Conservation (phyloP, 768 basidiomycete species). For the Phylloporus rhodoxanthus region DNA sequence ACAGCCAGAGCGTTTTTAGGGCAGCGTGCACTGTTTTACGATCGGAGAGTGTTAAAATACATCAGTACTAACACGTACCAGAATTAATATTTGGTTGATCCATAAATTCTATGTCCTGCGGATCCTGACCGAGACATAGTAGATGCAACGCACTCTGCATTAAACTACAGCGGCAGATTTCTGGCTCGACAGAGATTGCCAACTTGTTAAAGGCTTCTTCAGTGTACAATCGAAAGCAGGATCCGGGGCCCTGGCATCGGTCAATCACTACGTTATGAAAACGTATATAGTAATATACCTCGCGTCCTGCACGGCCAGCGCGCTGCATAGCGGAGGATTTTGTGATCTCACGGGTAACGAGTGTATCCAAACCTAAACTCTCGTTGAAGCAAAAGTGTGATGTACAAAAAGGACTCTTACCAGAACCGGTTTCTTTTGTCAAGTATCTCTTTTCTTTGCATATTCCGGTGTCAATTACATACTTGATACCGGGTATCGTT, state of each 20-base stretch:
- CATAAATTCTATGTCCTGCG: slow-evolving; percentile 82
- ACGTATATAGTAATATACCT: slow-evolving; percentile 39
- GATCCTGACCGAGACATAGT: slow-evolving; percentile 74
- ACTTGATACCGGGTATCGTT: slow-evolving; percentile 92
- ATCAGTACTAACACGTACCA: slow-evolving; percentile 44
- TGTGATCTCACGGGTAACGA: slow-evolving; percentile 77
- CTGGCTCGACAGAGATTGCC: slow-evolving; percentile 67
- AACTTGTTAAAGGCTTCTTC: slow-evolving; percentile 69
- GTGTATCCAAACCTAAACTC: slow-evolving; percentile 73
- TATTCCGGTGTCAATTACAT: slow-evolving; percentile 94
- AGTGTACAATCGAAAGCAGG: slow-evolving; percentile 91
- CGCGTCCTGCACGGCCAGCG: slow-evolving; percentile 94
- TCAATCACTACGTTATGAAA: slow-evolving; percentile 2
- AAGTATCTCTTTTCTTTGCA: slow-evolving; percentile 92
- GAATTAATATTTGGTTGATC: slow-evolving; percentile 74
- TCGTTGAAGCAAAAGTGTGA: background rate
- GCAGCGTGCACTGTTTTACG: slow-evolving; percentile 52
- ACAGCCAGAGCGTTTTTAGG: slow-evolving; percentile 65
- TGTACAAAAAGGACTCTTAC: slow-evolving; percentile 29
- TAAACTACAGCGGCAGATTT: slow-evolving; percentile 84
- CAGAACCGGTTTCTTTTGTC: slow-evolving; percentile 61
- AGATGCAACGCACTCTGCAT: slow-evolving; percentile 81
- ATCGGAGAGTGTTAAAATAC: background rate
- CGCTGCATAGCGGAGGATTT: slow-evolving; percentile 90
- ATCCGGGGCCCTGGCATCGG: slow-evolving; percentile 57